These are phyloP conservation scores for Breviolum minutum DNA, from an alignment of 73 alveolate genomes.

Conservation along the genomic window DNA sequence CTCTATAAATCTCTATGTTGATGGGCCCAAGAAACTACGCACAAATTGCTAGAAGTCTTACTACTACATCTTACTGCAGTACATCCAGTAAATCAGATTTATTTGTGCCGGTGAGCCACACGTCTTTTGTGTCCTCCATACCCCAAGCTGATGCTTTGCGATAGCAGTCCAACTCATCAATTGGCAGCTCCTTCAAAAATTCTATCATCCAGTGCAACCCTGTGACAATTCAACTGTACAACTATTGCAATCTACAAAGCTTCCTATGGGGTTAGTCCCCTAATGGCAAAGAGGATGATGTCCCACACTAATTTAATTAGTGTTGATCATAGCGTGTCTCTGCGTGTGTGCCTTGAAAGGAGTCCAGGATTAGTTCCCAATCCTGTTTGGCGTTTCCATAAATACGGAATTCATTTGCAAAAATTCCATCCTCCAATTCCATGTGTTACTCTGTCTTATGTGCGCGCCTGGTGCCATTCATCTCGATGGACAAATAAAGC, in stretches of 20 bases:
- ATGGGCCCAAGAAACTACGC: too few relatives aligned
- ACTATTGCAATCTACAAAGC: background rate
- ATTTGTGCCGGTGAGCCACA: too few relatives aligned
- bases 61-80: background rate
- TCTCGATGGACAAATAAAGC: slow-evolving; percentile 57
- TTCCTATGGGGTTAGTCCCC: too few relatives aligned
- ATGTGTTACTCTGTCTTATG: too few relatives aligned
- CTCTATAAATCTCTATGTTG: too few relatives aligned
- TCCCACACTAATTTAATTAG: background rate
- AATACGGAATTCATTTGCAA: too few relatives aligned
- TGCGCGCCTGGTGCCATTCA: slow-evolving; percentile 68
- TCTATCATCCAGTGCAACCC: background rate
- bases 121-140: background rate
- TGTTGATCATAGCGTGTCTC: too few relatives aligned
- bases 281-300: background rate
- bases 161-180: slow-evolving; percentile 74
- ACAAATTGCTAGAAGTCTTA: background rate
- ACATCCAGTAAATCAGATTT: background rate
- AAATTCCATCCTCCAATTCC: too few relatives aligned
- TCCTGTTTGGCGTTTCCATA: too few relatives aligned
- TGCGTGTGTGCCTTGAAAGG: too few relatives aligned
- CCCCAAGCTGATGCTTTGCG: slow-evolving; percentile 83
- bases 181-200: slow-evolving; percentile 58
- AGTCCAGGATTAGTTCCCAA: too few relatives aligned
- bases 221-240: too few relatives aligned